Conservation (phyloP, 2,329 filamentous ascomycete genomes). For the Cladorrhinum sp. region DNA sequence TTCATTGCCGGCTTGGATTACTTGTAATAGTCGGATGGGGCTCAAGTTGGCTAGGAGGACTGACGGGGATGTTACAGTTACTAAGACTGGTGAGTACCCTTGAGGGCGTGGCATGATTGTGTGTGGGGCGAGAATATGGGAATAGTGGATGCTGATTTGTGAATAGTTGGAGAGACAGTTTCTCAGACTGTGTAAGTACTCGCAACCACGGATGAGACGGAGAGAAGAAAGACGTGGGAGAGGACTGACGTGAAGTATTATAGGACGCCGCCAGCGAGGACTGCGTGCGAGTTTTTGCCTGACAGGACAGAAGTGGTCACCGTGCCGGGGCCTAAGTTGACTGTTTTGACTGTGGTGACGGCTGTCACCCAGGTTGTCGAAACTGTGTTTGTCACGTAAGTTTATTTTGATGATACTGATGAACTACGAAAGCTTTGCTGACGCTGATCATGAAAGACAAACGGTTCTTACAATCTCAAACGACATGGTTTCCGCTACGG, state of each 20-base stretch:
- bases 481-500: too few relatives aligned
- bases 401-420: too few relatives aligned
- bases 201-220: too few relatives aligned
- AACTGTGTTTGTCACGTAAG: slow-evolving; percentile 16
- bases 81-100: background rate
- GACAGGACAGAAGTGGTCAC: slow-evolving; percentile 6
- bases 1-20: slow-evolving; percentile 9
- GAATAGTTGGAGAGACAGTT: too few relatives aligned
- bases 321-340: slow-evolving; percentile 4
- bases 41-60: background rate
- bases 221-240: too few relatives aligned
- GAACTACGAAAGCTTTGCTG: too few relatives aligned
- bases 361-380: slow-evolving; percentile 1
- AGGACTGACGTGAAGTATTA: background rate
- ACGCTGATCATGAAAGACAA: too few relatives aligned
- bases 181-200: too few relatives aligned
- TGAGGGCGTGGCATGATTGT: too few relatives aligned
- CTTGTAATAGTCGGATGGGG: background rate
- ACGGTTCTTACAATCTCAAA: too few relatives aligned
- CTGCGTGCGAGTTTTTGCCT: background rate
- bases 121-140: too few relatives aligned
- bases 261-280: slow-evolving; percentile 5
- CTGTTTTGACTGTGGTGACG: slow-evolving; percentile 13
- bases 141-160: too few relatives aligned
- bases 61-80: background rate